phyloP scores from a whole-genome alignment of 139 green algal species.

The Coccomyxa sp. region DNA sequence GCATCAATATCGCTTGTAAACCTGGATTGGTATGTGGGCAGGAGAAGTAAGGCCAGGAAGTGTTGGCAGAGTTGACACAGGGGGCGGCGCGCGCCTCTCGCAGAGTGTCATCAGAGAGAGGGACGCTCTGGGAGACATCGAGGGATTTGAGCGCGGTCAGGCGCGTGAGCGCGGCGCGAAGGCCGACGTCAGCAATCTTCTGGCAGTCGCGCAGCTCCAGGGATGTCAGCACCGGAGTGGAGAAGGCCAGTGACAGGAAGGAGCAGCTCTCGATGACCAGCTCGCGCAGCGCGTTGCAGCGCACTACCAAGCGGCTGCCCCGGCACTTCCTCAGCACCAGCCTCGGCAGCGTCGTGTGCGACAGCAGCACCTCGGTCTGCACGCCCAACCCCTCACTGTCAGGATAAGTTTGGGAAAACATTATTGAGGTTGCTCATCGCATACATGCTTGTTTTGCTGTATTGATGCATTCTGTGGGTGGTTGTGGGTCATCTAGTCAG shows the following conservation, averaged over 20 bases:
- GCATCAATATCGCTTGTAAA: too few species aligned
- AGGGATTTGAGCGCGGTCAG: neutral
- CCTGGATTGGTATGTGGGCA: too few species aligned
- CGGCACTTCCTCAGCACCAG: neutral
- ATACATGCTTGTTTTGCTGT: too few species aligned
- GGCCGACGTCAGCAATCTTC: neutral
- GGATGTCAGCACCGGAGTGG: neutral
- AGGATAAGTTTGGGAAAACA: neutral
- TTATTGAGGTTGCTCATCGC: too few species aligned
- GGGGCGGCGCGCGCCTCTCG: neutral
- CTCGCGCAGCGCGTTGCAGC: neutral
- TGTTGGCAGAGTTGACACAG: neutral
- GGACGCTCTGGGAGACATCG: neutral
- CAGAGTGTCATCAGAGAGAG: conserved; percentile 13
- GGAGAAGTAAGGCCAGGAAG: too few species aligned
- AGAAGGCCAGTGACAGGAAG: neutral
- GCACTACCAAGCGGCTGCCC: neutral
- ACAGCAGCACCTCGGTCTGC: neutral
- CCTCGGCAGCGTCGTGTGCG: neutral
- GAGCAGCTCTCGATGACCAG: neutral
- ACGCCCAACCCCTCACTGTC: neutral
- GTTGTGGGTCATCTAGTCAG: neutral
- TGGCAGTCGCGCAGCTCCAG: neutral
- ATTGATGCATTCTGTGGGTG: neutral
- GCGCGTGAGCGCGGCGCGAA: neutral